These are phyloP conservation scores for Colletotrichum sp. DNA, from an alignment of 2,329 filamentous ascomycete genomes.

Conservation along the genomic window DNA sequence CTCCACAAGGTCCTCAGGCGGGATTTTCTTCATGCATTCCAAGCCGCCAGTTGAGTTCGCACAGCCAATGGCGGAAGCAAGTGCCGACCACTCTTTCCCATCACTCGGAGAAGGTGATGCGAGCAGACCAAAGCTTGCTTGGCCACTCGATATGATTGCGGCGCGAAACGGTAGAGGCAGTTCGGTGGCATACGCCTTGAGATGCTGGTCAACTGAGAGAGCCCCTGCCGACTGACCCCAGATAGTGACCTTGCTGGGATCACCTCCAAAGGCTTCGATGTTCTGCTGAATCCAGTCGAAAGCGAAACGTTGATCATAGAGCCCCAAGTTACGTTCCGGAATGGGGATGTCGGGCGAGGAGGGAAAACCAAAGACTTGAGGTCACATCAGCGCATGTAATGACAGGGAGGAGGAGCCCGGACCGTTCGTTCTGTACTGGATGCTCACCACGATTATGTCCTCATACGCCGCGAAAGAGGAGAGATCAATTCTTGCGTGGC, in stretches of 20 bases:
- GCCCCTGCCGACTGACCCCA: slow-evolving; percentile 37
- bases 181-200: slow-evolving; percentile 24
- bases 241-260: slow-evolving; percentile 34
- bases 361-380: slow-evolving; percentile 25
- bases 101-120: slow-evolving; percentile 4
- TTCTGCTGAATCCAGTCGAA: slow-evolving; percentile 38
- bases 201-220: slow-evolving; percentile 25
- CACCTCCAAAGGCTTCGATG: slow-evolving; percentile 32
- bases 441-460: slow-evolving; percentile 28
- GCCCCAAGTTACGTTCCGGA: slow-evolving; percentile 25
- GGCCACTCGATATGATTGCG: slow-evolving; percentile 32
- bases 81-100: slow-evolving; percentile 19
- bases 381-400: background rate
- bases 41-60: slow-evolving; percentile 1
- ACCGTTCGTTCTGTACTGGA: slow-evolving; percentile 32
- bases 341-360: background rate
- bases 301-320: slow-evolving; percentile 32
- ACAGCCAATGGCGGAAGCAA: slow-evolving; percentile 25
- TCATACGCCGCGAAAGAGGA: slow-evolving; percentile 30
- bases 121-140: slow-evolving; percentile 29
- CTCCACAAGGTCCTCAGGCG: slow-evolving; percentile 19
- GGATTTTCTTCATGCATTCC: slow-evolving; percentile 25
- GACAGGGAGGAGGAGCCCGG: background rate
- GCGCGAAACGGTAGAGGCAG: slow-evolving; percentile 26
- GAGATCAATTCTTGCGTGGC: slow-evolving; percentile 25